Conservation (phyloP, 2,329 filamentous ascomycete species). For the Cadophora gregata region DNA sequence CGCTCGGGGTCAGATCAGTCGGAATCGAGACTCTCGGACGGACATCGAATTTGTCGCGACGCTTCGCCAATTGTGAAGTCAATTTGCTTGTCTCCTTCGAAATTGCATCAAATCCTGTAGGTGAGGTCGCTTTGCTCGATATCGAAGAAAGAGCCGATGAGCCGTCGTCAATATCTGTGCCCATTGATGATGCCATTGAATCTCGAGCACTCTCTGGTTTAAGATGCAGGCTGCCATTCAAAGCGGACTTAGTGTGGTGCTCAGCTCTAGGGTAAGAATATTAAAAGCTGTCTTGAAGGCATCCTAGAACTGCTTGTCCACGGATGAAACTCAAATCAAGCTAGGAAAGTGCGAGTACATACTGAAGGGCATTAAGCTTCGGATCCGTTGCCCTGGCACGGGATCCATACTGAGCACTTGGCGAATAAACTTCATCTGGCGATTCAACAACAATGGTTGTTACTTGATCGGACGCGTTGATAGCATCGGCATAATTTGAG, state of each 20-base stretch:
- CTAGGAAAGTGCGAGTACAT: conserved; percentile 35
- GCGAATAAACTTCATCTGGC: conserved; percentile 32
- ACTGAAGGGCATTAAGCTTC: conserved; percentile 37
- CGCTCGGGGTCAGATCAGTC: conserved; percentile 68
- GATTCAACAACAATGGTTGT: conserved; percentile 41
- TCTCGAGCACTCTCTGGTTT: conserved; percentile 45
- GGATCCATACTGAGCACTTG: conserved; percentile 30
- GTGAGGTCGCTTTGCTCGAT: conserved; percentile 70
- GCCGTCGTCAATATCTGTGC: conserved; percentile 56
- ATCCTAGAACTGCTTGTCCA: conserved; percentile 12
- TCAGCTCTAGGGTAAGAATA: conserved; percentile 35
- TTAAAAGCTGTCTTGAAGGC: conserved; percentile 32
- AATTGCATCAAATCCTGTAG: conserved; percentile 53
- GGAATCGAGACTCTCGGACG: conserved; percentile 86
- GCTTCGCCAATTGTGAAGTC: conserved; percentile 38
- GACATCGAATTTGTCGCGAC: conserved; percentile 59
- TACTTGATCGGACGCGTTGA: conserved; percentile 34
- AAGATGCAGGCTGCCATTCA: conserved; percentile 40
- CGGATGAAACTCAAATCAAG: conserved; percentile 24
- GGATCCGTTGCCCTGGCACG: conserved; percentile 30
- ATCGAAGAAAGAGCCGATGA: conserved; percentile 58
- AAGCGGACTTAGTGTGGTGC: conserved; percentile 32
- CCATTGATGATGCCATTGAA: conserved; percentile 59
- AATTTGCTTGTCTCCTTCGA: conserved; percentile 43
- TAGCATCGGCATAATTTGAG: conserved; percentile 39